Conservation (phyloP, 192 early-diverging fungal species). For the Anaeromyces robustus region DNA sequence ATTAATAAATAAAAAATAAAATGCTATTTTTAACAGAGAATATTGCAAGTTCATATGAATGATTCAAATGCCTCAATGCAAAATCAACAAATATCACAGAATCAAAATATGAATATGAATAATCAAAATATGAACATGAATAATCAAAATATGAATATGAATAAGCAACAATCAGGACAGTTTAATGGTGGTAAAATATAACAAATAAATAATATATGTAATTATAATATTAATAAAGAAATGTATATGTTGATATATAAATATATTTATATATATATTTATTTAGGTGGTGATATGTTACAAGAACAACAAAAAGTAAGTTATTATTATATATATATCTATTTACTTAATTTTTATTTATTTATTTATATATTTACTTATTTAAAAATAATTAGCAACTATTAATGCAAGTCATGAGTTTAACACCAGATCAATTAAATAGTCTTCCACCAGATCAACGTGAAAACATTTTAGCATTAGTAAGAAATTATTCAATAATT, state of each 20-base stretch:
- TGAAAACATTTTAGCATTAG: constrained; percentile 34
- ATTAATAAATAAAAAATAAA: too few relatives aligned
- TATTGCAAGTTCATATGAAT: neutral
- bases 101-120: neutral
- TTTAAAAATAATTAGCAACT: constrained; percentile 18
- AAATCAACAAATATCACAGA: neutral
- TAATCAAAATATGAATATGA: neutral
- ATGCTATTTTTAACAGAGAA: neutral
- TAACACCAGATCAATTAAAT: constrained; percentile 68
- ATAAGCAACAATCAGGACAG: neutral
- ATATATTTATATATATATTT: too few relatives aligned
- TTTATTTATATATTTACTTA: too few relatives aligned
- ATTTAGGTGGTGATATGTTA: constrained; percentile 3
- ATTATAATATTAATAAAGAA: too few relatives aligned
- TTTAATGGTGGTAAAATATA: neutral
- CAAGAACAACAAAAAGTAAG: constrained; percentile 45
- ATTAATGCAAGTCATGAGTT: constrained; percentile 60
- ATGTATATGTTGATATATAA: too few relatives aligned
- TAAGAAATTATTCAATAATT: too few relatives aligned
- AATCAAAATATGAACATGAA: neutral
- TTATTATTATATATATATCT: neutral
- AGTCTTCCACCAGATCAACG: constrained; percentile 62
- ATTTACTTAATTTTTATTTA: neutral
- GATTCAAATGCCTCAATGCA: neutral
- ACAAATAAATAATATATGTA: too few relatives aligned